Conservation (phyloP, 768 basidiomycete genomes). For the Clavulina sp. region DNA sequence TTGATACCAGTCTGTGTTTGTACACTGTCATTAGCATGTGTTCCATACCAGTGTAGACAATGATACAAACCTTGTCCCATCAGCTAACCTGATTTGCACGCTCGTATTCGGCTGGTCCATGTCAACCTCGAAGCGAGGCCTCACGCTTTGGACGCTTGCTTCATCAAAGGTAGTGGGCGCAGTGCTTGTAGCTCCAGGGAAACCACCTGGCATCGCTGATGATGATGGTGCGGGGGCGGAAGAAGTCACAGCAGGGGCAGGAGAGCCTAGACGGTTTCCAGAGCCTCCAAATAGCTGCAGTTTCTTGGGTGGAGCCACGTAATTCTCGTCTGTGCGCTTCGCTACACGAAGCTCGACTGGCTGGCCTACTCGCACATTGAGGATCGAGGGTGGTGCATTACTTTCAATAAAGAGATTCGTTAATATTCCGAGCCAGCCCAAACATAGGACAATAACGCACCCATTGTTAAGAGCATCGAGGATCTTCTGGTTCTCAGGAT, state of each 20-base stretch:
- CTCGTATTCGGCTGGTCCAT: constrained; percentile 66
- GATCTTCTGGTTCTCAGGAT: constrained; percentile 50
- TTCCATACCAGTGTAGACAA: background rate
- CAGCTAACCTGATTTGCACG: constrained; percentile 77
- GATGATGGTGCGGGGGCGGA: constrained; percentile 13
- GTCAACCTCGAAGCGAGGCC: constrained; percentile 64
- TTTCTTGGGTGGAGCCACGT: constrained; percentile 36
- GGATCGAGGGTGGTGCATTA: constrained; percentile 56
- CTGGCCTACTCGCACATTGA: constrained; percentile 60
- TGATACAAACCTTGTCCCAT: constrained; percentile 56
- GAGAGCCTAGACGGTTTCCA: constrained; percentile 69
- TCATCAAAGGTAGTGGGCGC: constrained; percentile 14
- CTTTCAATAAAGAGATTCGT: constrained; percentile 22
- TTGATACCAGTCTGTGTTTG: constrained; percentile 45
- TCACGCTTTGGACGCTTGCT: constrained; percentile 15
- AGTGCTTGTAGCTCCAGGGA: constrained; percentile 20
- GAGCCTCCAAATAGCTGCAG: constrained; percentile 43
- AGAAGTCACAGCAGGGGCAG: constrained; percentile 30
- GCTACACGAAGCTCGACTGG: constrained; percentile 69
- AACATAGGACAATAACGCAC: constrained; percentile 22
- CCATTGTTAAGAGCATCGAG: constrained; percentile 66
- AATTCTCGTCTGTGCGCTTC: constrained; percentile 54
- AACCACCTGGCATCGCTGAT: constrained; percentile 36
- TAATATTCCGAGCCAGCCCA: background rate
- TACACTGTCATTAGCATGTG: background rate